Percentiles rank a stretch among this genome's conserved stretches.
phyloP scores from a whole-genome alignment of 371 early-diverging fungal genomes.

The Syncephalastrum monosporum region DNA sequence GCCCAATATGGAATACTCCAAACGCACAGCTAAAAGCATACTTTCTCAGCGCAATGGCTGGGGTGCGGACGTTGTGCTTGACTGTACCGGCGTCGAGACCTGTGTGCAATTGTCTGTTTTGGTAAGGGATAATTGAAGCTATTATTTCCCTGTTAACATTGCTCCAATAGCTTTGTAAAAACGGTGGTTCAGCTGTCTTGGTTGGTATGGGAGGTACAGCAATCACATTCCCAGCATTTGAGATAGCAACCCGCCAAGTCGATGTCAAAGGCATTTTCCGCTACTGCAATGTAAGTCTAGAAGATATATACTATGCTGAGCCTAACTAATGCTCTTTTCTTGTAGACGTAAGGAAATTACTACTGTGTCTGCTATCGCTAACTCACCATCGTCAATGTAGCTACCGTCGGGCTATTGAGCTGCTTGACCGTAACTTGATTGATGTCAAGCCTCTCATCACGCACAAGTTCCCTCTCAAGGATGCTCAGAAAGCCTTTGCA shows the following conservation, averaged over 20 bases:
- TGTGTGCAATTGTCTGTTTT: conserved; percentile 47
- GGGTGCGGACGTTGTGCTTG: conserved; percentile 40
- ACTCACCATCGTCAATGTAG: conserved; percentile 12
- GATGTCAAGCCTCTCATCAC: conserved; percentile 48
- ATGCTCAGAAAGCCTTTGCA: conserved; percentile 41
- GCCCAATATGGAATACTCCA: conserved; percentile 41
- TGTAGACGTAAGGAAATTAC: conserved; percentile 1
- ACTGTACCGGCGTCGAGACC: conserved; percentile 55
- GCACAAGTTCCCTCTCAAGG: conserved; percentile 39
- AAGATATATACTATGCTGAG: not conserved
- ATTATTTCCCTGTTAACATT: not conserved
- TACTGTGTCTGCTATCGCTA: not conserved
- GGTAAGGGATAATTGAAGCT: conserved; percentile 9
- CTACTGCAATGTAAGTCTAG: conserved; percentile 42
- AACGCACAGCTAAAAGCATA: conserved; percentile 23
- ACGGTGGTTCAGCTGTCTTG: conserved; percentile 41
- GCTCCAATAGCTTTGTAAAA: conserved; percentile 34
- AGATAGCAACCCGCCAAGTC: conserved; percentile 42
- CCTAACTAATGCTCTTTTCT: not conserved
- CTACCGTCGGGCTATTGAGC: conserved; percentile 45
- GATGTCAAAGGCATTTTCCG: conserved; percentile 49
- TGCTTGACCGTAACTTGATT: conserved; percentile 39
- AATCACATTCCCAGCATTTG: conserved; percentile 42
- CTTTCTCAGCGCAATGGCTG: conserved; percentile 13
- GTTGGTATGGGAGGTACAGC: conserved; percentile 50